Conservation (phyloP, 192 early-diverging fungal species). For the Coemansia brasiliensis region DNA sequence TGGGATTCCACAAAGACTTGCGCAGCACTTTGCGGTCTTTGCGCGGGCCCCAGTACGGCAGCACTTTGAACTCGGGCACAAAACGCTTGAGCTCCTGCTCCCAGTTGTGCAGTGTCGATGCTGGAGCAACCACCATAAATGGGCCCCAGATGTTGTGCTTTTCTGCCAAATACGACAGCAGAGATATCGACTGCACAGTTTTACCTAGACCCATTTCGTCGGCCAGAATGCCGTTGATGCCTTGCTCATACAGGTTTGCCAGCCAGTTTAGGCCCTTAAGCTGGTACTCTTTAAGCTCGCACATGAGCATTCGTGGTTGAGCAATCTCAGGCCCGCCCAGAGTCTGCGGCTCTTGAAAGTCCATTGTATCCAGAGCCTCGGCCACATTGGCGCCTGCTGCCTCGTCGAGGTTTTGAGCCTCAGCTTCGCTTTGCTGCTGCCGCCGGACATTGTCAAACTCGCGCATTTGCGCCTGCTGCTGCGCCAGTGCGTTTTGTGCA, state of each 20-base stretch:
- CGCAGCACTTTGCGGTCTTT: slow-evolving; percentile 82
- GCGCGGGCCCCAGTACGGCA: slow-evolving; percentile 87
- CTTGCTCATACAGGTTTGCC: slow-evolving; percentile 82
- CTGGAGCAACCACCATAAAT: slow-evolving; percentile 85
- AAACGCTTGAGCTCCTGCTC: slow-evolving; percentile 84
- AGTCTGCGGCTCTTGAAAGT: slow-evolving; percentile 81
- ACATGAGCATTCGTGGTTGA: slow-evolving; percentile 86
- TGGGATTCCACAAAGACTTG: slow-evolving; percentile 73
- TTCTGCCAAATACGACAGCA: slow-evolving; percentile 87
- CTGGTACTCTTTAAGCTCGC: slow-evolving; percentile 79
- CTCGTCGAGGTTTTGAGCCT: slow-evolving; percentile 2
- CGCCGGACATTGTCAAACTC: slow-evolving; percentile 64
- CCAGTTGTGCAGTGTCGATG: slow-evolving; percentile 91
- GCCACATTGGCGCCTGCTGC: slow-evolving; percentile 43
- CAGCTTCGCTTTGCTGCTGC: slow-evolving; percentile 1
- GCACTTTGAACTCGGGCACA: slow-evolving; percentile 73
- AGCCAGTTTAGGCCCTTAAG: slow-evolving; percentile 86
- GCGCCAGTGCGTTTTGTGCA: slow-evolving; percentile 75
- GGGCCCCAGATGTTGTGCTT: slow-evolving; percentile 88
- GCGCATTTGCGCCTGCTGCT: slow-evolving; percentile 64
- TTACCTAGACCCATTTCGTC: slow-evolving; percentile 87
- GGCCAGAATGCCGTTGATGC: slow-evolving; percentile 88
- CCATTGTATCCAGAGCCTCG: slow-evolving; percentile 72
- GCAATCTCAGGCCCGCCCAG: slow-evolving; percentile 71
- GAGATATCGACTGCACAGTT: slow-evolving; percentile 87